A percentile compares a stretch with the other conserved stretches of the same genome.
phyloP scores from a whole-genome alignment of 73 alveolate species.

The Paramecium primaurelia region DNA sequence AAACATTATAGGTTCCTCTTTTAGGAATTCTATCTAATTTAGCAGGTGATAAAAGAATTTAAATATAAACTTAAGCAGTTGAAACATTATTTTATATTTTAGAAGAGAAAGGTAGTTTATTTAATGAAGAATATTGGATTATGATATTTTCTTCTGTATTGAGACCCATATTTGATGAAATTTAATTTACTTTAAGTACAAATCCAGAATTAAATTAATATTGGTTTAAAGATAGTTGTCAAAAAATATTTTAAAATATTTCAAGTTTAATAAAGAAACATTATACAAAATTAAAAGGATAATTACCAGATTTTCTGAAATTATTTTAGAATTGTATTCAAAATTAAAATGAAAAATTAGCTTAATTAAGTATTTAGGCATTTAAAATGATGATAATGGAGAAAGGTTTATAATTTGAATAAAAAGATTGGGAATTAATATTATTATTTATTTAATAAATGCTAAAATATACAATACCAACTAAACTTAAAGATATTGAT shows the following conservation, averaged over 20 bases:
- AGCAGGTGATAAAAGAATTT: slow-evolving; percentile 49
- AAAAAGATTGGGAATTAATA: slow-evolving; percentile 54
- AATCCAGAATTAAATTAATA: neutral
- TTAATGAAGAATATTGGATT: slow-evolving; percentile 56
- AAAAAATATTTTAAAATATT: slow-evolving; percentile 45
- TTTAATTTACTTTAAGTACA: slow-evolving; percentile 41
- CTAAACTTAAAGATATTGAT: neutral
- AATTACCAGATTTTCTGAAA: slow-evolving; percentile 23
- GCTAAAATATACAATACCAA: slow-evolving; percentile 54
- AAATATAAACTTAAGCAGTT: slow-evolving; percentile 18
- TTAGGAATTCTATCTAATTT: slow-evolving; percentile 48
- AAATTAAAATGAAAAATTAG: slow-evolving; percentile 47
- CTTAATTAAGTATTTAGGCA: slow-evolving; percentile 37
- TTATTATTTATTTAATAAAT: neutral
- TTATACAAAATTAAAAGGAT: slow-evolving; percentile 21
- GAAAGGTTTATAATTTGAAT: slow-evolving; percentile 9
- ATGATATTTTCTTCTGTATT: slow-evolving; percentile 52
- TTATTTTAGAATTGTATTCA: slow-evolving; percentile 39
- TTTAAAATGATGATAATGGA: slow-evolving; percentile 35
- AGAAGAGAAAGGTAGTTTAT: slow-evolving; percentile 11
- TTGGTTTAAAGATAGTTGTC: slow-evolving; percentile 52
- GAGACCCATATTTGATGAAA: slow-evolving; percentile 61
- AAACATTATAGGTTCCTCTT: slow-evolving; percentile 42
- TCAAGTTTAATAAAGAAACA: slow-evolving; percentile 32
- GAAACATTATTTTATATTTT: slow-evolving; percentile 44